Percentiles rank a stretch among this genome's conserved stretches.
These are phyloP conservation scores for Microdochium bolleyi DNA, from an alignment of 2,329 filamentous ascomycete genomes.

Conservation along the genomic window DNA sequence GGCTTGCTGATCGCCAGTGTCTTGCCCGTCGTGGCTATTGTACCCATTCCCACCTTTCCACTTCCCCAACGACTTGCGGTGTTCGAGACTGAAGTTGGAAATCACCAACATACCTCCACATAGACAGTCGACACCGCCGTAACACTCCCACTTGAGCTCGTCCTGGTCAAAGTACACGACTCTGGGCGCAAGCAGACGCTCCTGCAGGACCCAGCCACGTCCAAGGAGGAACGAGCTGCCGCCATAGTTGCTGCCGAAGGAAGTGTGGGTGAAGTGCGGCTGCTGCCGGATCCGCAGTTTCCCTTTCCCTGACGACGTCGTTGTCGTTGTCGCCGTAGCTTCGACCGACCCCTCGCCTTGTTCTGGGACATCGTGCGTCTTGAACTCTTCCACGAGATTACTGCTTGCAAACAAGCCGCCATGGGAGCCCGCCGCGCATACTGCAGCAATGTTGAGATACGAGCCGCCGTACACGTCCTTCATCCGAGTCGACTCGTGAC, in stretches of 20 bases:
- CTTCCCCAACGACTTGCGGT: not conserved
- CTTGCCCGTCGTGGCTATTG: not conserved
- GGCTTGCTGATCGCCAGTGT: not conserved
- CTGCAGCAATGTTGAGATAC: conserved; percentile 9
- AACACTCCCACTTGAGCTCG: conserved; percentile 7
- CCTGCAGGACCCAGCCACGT: conserved; percentile 7
- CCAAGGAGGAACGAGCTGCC: not conserved
- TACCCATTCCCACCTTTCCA: not conserved
- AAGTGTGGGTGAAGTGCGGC: conserved; percentile 1
- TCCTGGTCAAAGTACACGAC: conserved; percentile 4
- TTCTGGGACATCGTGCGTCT: conserved; percentile 1
- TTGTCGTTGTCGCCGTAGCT: not conserved
- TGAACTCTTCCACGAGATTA: not conserved
- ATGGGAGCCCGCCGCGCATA: conserved; percentile 1
- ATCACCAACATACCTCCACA: conserved; percentile 5
- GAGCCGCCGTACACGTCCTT: conserved; percentile 9
- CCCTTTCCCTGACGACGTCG: not conserved
- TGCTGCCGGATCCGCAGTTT: conserved; percentile 2
- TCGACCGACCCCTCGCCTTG: not conserved
- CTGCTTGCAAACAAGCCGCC: conserved; percentile 2
- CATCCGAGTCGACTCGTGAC: conserved; percentile 11
- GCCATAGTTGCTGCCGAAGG: conserved; percentile 5
- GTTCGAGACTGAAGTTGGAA: conserved; percentile 3
- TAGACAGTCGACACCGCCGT: conserved; percentile 3
- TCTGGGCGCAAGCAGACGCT: conserved; percentile 4